Evolutionary conservation across 768 basidiomycete species (phyloP).

Genomic region (Terana coerulea): DNA sequence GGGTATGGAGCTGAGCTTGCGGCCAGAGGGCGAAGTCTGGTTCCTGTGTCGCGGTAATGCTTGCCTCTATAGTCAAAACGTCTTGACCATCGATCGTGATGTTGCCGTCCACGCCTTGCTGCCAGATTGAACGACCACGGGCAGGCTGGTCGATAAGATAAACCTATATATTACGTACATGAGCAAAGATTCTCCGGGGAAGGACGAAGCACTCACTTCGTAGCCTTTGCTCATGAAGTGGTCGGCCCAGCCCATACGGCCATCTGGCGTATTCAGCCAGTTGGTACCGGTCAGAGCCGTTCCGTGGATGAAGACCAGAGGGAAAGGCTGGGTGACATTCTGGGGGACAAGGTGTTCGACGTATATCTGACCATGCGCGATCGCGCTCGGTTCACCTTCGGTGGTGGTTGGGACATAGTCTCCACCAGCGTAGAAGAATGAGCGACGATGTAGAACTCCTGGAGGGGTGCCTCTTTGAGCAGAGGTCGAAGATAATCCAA

Average conservation of each 20-base stretch:
- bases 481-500: no score
- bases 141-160: conserved; percentile 1
- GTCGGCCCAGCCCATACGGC: conserved; percentile 3
- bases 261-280: conserved; percentile 5
- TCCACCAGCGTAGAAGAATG: neutral
- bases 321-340: neutral
- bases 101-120: neutral
- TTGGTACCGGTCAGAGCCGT: neutral
- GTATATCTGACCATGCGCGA: neutral
- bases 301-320: neutral
- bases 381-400: neutral
- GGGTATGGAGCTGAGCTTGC: conserved; percentile 41
- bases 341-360: conserved; percentile 1
- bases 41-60: conserved; percentile 20
- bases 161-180: no score
- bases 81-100: no score
- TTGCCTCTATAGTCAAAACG: neutral
- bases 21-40: conserved; percentile 42
- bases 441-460: neutral
- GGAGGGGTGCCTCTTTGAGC: no score
- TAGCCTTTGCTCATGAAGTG: conserved; percentile 3
- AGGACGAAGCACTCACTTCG: neutral
- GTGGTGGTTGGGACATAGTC: neutral
- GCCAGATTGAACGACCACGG: neutral
- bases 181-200: no score